Evolutionary conservation across 148 eudicot genomes (phyloP).

Genomic region (Cornus florida): DNA sequence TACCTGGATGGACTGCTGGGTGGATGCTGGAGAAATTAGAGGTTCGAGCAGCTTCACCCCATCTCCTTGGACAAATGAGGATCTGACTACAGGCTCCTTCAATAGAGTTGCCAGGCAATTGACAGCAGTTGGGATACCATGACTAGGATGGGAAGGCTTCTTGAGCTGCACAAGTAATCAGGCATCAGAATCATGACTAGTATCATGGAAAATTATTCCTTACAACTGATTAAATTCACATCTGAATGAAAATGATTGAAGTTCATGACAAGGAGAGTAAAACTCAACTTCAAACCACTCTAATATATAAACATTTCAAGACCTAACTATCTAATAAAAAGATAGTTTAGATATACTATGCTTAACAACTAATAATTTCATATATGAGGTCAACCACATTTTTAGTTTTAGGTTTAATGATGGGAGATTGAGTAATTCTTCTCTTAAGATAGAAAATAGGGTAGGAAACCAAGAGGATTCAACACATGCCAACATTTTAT

Average conservation of each 20-base stretch:
- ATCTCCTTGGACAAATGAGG: slow-evolving; percentile 89
- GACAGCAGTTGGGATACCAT: slow-evolving; percentile 70
- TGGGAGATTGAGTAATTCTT: too few relatives aligned
- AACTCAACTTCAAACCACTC: not conserved
- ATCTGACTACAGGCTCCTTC: slow-evolving; percentile 87
- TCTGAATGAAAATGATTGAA: not conserved
- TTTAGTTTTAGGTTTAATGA: too few relatives aligned
- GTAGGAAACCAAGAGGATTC: too few relatives aligned
- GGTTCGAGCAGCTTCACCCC: slow-evolving; percentile 95
- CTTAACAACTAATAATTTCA: too few relatives aligned
- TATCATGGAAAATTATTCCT: not conserved
- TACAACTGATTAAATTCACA: not conserved
- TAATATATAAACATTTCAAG: too few relatives aligned
- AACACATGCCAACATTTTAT: too few relatives aligned
- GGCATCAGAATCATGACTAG: slow-evolving; percentile 3
- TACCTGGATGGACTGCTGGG: slow-evolving; percentile 95
- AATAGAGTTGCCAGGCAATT: slow-evolving; percentile 74
- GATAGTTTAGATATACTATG: too few relatives aligned
- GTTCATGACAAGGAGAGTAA: not conserved
- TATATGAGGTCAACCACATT: too few relatives aligned
- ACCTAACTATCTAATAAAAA: too few relatives aligned
- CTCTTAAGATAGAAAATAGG: too few relatives aligned
- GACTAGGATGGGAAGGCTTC: slow-evolving; percentile 85
- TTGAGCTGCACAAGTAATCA: slow-evolving; percentile 62
- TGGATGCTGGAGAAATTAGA: slow-evolving; percentile 83